Base-by-base conservation (phyloP, 495 filamentous ascomycete species). In the Penicillium paradoxum region DNA sequence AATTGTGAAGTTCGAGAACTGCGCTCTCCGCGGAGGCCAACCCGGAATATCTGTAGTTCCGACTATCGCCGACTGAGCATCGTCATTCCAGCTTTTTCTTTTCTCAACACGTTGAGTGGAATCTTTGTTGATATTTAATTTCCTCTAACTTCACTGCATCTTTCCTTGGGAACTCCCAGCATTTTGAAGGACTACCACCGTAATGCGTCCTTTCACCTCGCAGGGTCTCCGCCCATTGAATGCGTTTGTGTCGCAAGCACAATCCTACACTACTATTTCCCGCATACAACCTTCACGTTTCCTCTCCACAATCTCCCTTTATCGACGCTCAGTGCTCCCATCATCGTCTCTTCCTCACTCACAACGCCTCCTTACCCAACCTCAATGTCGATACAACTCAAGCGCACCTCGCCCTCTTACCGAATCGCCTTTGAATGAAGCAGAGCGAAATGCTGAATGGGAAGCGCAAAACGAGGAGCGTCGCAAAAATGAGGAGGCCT, bases 401-500 rank as follows among this genome's bases (percentile, higher is more conserved):
- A 54, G 51, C 41, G 47, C 62, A 32, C 32, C 63, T 7, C 59
- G 51, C 18, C 64, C 69, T 15, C 63, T 73, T 43, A 71, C 67
- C 38, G 60, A 73, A 47, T 54, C 63, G 8, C 27, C 51, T 24
- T 15, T 55, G 24, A 38, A 60, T 53, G 37, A 48, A 24, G 17
- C 66, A 0, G 50, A 68, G 15, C 55, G 52, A 24, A 65, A 71
- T 29, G 68, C 69, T 13, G 60, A 65, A 44, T 63, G 64, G 43
- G 64, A 49, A 24, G 64, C 62, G 53, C 62, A 60, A 32, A 73
- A 67, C 56, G 45, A 55, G 25, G 49, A 62, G 3, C 73, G 73
- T 21, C 64, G 68, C 36, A 70, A 67, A 33, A 68, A 78, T 33
- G 79, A 85, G 52, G 88, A 90, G 15, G 78, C 84, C 33, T 98